Base-by-base conservation (phyloP, 148 eudicot species). In the Amaranthus cruentus region DNA sequence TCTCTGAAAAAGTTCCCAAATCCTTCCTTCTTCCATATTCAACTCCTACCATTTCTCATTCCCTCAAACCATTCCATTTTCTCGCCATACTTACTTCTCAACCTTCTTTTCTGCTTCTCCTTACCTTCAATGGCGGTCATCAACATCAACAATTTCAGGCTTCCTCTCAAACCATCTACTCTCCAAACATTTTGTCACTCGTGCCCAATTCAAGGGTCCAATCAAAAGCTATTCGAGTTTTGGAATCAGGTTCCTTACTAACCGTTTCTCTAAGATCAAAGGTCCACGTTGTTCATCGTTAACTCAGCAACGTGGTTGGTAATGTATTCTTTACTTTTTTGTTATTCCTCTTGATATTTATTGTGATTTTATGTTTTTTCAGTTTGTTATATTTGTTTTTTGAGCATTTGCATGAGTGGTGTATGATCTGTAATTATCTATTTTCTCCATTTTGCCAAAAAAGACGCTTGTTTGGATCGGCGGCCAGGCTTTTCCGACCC, bases 231-330 rank as follows among this genome's bases (percentile, higher is more conserved):
- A 78, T 64, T 18, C 71, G 70, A 68, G 77, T 80, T 12, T 76
- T 49, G 57, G 77, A 65, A 47, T 62, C 72, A 50, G 71, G 63
- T 60, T 73, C 21, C 6, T 68, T 12, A 67, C 60, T 50, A 14
- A 54, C 21, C 75, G 55, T 5, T 65, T 76, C 2, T 65, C 73
- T 2, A 82, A 82, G 53, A 58, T 73, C 44, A 69, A 81, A 43
- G 28, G 57, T 11, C 61, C 76, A n/a, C 44, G 55, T 64, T 70
- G 76, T 54, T 66, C 81, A 28, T 28, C 38, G 9, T 71, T 77
- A 47, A 74, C 78, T 66, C 64, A 58, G 21, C 62, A 52, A 51
- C 78, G 81, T 47, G 62, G 77, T 21, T 83, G 89, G 93, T 89
- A 82, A 12, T 66, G 65, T 47, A 28, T 11, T 21, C 14, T 10